A percentile compares a stretch with the other conserved stretches of the same genome.
phyloP scores from a whole-genome alignment of 2,329 filamentous ascomycete species.

The Aspergillus sp. region DNA sequence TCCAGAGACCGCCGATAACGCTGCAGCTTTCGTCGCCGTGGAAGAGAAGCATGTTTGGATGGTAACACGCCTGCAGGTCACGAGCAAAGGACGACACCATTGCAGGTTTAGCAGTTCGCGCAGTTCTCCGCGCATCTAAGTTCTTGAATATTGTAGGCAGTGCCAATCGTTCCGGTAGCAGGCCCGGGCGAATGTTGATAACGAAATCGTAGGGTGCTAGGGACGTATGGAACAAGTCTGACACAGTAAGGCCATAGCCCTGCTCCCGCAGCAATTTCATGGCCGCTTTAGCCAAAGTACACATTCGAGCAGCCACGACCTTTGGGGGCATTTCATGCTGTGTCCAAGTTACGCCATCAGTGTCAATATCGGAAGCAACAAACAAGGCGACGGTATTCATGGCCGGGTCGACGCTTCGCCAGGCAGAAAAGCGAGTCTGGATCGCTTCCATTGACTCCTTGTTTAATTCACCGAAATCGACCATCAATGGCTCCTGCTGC shows the following conservation, averaged over 20 bases:
- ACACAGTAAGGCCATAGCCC: constrained; percentile 56
- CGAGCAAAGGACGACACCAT: constrained; percentile 64
- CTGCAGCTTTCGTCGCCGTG: constrained; percentile 62
- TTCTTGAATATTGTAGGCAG: constrained; percentile 71
- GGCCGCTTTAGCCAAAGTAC: constrained; percentile 75
- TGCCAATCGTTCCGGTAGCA: constrained; percentile 44
- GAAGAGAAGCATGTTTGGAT: constrained; percentile 76
- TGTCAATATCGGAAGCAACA: constrained; percentile 76
- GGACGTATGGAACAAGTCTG: constrained; percentile 70
- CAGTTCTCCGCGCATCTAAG: constrained; percentile 57
- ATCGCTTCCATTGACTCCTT: constrained; percentile 63
- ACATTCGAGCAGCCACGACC: constrained; percentile 82
- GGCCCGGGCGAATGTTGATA: constrained; percentile 67
- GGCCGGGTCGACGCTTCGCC: constrained; percentile 83
- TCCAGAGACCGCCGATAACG: constrained; percentile 67
- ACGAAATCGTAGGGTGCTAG: constrained; percentile 81
- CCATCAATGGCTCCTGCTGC: constrained; percentile 76
- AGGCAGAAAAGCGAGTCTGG: constrained; percentile 73
- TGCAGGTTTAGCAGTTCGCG: constrained; percentile 57
- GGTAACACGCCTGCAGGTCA: constrained; percentile 69
- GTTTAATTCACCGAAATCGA: constrained; percentile 70
- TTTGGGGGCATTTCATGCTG: constrained; percentile 69
- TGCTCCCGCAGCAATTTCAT: constrained; percentile 61
- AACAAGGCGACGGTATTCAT: constrained; percentile 84
- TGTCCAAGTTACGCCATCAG: constrained; percentile 78